A percentile compares a stretch with the other conserved stretches of the same genome.
These are phyloP conservation scores for Skeletonema potamos DNA, from an alignment of 108 stramenopile species.

Conservation along the genomic window DNA sequence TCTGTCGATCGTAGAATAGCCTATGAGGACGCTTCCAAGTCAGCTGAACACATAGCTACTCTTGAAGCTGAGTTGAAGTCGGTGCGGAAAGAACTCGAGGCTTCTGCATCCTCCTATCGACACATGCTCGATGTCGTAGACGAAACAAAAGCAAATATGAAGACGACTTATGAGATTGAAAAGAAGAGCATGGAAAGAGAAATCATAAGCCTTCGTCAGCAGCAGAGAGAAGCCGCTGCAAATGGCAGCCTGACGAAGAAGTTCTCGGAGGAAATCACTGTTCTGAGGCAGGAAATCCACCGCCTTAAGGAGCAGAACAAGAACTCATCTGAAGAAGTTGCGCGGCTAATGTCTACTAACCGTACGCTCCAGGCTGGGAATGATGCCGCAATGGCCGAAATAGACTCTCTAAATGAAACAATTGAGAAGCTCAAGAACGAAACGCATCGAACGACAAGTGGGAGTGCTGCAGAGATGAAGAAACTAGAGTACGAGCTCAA, in stretches of 20 bases:
- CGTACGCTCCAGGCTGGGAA: constrained; percentile 20
- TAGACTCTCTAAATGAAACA: neutral
- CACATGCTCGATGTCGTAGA: constrained; percentile 26
- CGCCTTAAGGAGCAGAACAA: constrained; percentile 13
- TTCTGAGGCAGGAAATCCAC: neutral
- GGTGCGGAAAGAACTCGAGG: constrained; percentile 18
- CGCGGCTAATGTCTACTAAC: constrained; percentile 10
- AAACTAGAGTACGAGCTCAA: constrained; percentile 38
- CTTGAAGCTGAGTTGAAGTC: constrained; percentile 19
- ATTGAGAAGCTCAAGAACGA: neutral
- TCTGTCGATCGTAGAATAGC: constrained; percentile 15
- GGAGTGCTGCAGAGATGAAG: constrained; percentile 14
- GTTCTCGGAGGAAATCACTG: neutral
- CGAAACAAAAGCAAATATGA: constrained; percentile 27
- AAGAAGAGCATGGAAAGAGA: constrained; percentile 15
- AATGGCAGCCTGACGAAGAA: neutral
- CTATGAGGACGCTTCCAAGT: constrained; percentile 3
- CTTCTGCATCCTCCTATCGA: constrained; percentile 34
- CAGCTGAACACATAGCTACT: neutral
- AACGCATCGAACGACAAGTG: neutral
- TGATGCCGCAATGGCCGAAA: constrained; percentile 4
- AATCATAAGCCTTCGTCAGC: neutral
- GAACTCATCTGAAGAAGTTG: constrained; percentile 5
- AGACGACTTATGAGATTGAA: constrained; percentile 12
- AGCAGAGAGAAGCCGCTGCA: neutral